A percentile compares a stretch with the other conserved stretches of the same genome.
phyloP scores from a whole-genome alignment of 2,329 filamentous ascomycete species.

The Balansia obtecta region DNA sequence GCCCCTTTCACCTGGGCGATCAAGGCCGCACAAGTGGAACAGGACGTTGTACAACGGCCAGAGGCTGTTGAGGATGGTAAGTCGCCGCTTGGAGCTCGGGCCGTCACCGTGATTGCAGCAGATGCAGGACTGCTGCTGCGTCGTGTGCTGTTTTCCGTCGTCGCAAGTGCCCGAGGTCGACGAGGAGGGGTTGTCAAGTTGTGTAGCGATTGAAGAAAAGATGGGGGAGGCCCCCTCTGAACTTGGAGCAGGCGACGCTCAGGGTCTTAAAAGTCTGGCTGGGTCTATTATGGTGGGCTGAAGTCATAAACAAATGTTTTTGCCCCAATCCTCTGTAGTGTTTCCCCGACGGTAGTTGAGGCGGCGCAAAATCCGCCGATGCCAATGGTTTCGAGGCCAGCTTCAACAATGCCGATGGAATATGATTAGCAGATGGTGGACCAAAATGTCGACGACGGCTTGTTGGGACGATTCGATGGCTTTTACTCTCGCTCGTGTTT shows the following conservation, averaged over 20 bases:
- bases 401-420: neutral
- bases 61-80: neutral
- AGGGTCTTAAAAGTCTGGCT: conserved; percentile 2
- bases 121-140: neutral
- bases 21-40: neutral
- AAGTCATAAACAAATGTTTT: neutral
- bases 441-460: neutral
- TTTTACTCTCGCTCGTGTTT: neutral
- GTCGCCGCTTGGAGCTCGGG: neutral
- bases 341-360: neutral
- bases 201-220: neutral
- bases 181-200: neutral
- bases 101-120: neutral
- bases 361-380: neutral
- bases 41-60: neutral
- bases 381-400: neutral
- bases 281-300: neutral
- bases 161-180: neutral
- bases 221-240: neutral
- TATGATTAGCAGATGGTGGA: neutral
- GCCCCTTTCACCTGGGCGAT: neutral
- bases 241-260: neutral
- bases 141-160: neutral
- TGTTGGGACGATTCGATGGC: neutral
- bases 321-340: neutral